Evolutionary conservation across 805 yeast genomes (phyloP).

Genomic region (Suhomyces prunicola): DNA sequence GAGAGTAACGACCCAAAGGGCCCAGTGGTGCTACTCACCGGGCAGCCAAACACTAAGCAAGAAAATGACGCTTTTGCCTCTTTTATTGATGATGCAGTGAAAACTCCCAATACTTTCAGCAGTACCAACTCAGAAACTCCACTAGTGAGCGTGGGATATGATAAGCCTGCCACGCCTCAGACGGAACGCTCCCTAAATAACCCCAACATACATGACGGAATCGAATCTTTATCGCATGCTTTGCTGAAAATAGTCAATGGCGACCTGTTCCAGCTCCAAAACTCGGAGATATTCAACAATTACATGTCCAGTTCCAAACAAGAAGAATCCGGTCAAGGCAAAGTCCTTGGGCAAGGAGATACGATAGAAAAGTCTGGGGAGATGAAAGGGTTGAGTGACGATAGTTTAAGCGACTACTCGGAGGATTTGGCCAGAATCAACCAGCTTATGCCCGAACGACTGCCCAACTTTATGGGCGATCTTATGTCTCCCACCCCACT

Average conservation of each 20-base stretch:
- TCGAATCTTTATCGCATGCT: slow-evolving; percentile 23
- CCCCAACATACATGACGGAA: slow-evolving; percentile 24
- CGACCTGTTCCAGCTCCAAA: slow-evolving; percentile 22
- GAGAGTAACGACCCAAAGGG: not conserved
- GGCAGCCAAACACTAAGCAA: not conserved
- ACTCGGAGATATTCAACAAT: slow-evolving; percentile 25
- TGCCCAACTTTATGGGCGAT: slow-evolving; percentile 11
- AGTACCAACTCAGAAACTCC: not conserved
- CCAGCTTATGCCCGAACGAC: slow-evolving; percentile 16
- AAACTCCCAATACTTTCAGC: not conserved
- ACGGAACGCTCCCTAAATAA: not conserved
- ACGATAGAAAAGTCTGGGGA: not conserved
- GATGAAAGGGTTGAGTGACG: not conserved
- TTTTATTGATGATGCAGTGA: not conserved
- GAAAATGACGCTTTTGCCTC: not conserved
- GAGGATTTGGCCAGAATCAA: slow-evolving; percentile 36
- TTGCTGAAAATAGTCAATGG: slow-evolving; percentile 25
- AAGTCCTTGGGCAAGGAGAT: not conserved
- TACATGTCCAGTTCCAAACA: slow-evolving; percentile 8
- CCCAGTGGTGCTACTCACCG: not conserved
- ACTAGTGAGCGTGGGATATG: not conserved
- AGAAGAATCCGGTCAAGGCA: not conserved
- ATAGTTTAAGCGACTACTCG: slow-evolving; percentile 24
- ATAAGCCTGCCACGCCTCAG: not conserved
- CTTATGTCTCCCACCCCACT: not conserved